Evolutionary conservation across 1,284 basidiomycete species (phyloP).

Genomic region (Apiotrichum sp.): DNA sequence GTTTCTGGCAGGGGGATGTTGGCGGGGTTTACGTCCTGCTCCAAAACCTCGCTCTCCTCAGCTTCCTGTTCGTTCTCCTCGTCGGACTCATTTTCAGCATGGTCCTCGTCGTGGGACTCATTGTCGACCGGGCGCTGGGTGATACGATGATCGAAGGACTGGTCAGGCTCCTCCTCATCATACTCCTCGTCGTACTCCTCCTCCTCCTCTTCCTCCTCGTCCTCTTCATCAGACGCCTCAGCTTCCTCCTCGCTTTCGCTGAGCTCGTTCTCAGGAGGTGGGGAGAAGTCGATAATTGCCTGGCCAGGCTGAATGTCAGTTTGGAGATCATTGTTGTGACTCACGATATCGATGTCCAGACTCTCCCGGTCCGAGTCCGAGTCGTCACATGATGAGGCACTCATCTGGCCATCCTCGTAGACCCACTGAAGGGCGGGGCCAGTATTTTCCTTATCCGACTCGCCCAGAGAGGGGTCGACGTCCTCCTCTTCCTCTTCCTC

Average conservation of each 20-base stretch:
- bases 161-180: neutral
- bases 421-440: slow-evolving; percentile 22
- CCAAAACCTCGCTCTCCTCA: too few relatives aligned
- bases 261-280: neutral
- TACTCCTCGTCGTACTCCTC: slow-evolving; percentile 6
- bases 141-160: neutral
- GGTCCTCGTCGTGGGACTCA: too few relatives aligned
- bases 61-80: neutral
- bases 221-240: neutral
- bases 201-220: slow-evolving; percentile 5
- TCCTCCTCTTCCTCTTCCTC: slow-evolving; percentile 11
- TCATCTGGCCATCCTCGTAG: slow-evolving; percentile 24
- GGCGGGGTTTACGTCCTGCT: neutral
- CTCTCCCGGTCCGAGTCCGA: slow-evolving; percentile 32
- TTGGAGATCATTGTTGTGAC: slow-evolving; percentile 5
- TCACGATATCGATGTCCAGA: slow-evolving; percentile 36
- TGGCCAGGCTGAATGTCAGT: slow-evolving; percentile 23
- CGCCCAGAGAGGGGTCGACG: slow-evolving; percentile 17
- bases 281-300: slow-evolving; percentile 17
- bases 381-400: slow-evolving; percentile 21
- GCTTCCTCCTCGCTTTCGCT: slow-evolving; percentile 12
- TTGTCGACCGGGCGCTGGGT: too few relatives aligned
- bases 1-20: neutral
- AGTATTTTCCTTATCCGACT: slow-evolving; percentile 19
- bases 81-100: neutral